Percentiles rank a stretch among this genome's conserved stretches.
These are phyloP conservation scores for Globisporangium nunn DNA, from an alignment of 352 stramenopile species.

Conservation along the genomic window DNA sequence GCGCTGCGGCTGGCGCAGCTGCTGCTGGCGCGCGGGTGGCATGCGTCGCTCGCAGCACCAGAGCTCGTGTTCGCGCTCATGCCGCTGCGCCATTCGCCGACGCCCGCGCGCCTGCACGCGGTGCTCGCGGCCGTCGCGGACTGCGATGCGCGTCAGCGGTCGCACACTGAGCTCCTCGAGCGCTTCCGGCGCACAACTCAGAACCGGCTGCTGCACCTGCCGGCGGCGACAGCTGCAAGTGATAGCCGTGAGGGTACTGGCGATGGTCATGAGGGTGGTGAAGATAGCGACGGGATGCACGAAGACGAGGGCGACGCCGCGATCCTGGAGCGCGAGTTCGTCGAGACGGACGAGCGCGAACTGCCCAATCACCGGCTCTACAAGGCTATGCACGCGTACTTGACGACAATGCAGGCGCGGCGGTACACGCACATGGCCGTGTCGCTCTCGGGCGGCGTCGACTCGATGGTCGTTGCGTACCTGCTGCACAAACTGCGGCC, in stretches of 20 bases:
- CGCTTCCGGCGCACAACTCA: constrained; percentile 83
- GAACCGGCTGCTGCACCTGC: constrained; percentile 52
- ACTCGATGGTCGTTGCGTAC: constrained; percentile 97
- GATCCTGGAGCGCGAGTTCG: constrained; percentile 61
- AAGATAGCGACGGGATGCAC: constrained; percentile 13
- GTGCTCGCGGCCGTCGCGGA: constrained; percentile 49
- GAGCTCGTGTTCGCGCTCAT: constrained; percentile 81
- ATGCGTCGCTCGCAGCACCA: constrained; percentile 40
- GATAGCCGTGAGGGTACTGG: too few relatives aligned
- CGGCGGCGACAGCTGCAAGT: background rate
- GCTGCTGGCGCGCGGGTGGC: constrained; percentile 39
- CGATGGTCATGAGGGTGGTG: background rate
- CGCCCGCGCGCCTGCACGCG: constrained; percentile 37
- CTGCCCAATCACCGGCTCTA: constrained; percentile 67
- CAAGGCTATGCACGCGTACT: constrained; percentile 62
- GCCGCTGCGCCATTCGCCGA: constrained; percentile 77
- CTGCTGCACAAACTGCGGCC: constrained; percentile 84
- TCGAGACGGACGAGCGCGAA: constrained; percentile 61
- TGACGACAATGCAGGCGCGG: constrained; percentile 35
- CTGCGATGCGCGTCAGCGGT: constrained; percentile 31
- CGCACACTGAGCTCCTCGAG: constrained; percentile 58
- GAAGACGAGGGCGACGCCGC: constrained; percentile 19
- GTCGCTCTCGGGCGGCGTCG: constrained; percentile 93
- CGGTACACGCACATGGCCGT: constrained; percentile 64
- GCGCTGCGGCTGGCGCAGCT: constrained; percentile 36